These are phyloP conservation scores for Plasmodium vivax DNA, from an alignment of 169 alveolate genomes.

Conservation along the genomic window DNA sequence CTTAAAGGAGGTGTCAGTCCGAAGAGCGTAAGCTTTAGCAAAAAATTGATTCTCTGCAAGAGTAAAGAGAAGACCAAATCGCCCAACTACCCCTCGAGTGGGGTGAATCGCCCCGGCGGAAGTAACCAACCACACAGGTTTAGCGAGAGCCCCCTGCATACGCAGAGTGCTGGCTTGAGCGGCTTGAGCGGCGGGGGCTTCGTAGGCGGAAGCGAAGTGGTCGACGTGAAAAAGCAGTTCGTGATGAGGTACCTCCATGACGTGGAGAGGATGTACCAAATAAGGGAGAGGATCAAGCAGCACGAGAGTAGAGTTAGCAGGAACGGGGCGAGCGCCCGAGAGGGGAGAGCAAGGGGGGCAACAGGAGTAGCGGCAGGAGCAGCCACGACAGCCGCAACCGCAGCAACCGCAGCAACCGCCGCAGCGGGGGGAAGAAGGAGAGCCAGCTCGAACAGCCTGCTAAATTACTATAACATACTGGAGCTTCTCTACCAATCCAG, in stretches of 20 bases:
- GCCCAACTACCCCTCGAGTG: background rate
- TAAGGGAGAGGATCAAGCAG: slow-evolving; percentile 9
- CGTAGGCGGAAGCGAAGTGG: background rate
- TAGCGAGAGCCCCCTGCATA: background rate
- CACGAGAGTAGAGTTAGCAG: background rate
- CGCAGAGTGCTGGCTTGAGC: background rate
- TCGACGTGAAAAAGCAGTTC: background rate
- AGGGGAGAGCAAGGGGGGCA: no score
- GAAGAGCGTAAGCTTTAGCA: background rate
- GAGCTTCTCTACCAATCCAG: slow-evolving; percentile 37
- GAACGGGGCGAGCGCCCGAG: background rate
- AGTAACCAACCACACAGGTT: background rate
- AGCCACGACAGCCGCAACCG: no score
- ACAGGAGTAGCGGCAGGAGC: background rate
- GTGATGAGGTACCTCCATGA: slow-evolving; percentile 28
- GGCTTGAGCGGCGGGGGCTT: background rate
- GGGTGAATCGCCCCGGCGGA: background rate
- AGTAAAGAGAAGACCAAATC: background rate
- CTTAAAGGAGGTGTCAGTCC: background rate
- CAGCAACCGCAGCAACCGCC: background rate
- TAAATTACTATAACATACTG: slow-evolving; percentile 33
- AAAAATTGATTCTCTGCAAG: background rate
- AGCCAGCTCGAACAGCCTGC: background rate
- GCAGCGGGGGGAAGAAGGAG: background rate
- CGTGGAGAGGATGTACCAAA: slow-evolving; percentile 26